Base-by-base conservation (phyloP, 2,329 filamentous ascomycete species). In the Botrytis tulipae region DNA sequence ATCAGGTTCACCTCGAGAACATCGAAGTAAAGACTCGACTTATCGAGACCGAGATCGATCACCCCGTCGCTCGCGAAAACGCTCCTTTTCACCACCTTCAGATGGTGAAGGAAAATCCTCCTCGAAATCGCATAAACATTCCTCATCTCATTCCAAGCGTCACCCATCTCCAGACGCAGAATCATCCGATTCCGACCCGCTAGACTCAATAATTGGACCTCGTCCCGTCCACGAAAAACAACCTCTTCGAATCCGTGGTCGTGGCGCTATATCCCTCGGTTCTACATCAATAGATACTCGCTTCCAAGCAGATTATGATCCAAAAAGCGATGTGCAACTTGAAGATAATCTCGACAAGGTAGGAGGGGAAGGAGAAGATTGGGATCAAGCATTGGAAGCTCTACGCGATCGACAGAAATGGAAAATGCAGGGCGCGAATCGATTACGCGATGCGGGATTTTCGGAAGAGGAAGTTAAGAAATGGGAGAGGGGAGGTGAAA, bases 331-430 rank as follows among this genome's bases (percentile, higher is more conserved):
- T 77, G 82, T 91, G 5, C 83, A 86, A 62, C 83, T 85, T 66
- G 60, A 62, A 40, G 35, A 62, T n/a, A 86, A 87, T 57, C 82
- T 85, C 69, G 51, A 54, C 86, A 87, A 75, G 84, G 85, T 1
- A 54, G n/a, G 14, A 54, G 25, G n/a, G 14, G 84, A 83, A 4
- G 82, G 82, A 35, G 86, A 86, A 42, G 90, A 91, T 74, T 97
- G 94, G 94, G 92, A 93, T 62, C 89, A 93, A 78, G 90, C 92
- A 0, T 85, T 96, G 1, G 94, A 97, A 82, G 90, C 91, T 7
- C 86, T 93, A 73, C 88, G 92, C 57, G 94, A 97, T 80, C 89
- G 93, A n/a, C 89, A 93, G 77, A 91, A 90, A 76, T 94, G 92
- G 89, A 90, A 89, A 78, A 87, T 90, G 76, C 89, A 91, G 77